Percentiles rank a stretch among this genome's conserved stretches.
Conservation (phyloP, 305 asterid genomes). For the Fraxinus sp. region DNA sequence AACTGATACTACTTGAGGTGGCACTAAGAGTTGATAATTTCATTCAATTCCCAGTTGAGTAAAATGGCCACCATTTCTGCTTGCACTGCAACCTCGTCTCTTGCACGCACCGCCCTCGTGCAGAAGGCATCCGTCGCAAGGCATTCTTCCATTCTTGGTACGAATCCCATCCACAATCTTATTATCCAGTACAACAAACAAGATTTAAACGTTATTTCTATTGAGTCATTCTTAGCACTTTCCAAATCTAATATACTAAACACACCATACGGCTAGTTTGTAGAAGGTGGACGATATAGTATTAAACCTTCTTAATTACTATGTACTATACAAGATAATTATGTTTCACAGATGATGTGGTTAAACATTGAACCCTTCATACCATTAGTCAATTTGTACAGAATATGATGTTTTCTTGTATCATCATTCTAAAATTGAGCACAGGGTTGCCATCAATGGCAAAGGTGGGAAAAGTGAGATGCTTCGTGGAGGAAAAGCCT, state of each 20-base stretch:
- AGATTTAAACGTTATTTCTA: not conserved
- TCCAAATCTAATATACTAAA: not conserved
- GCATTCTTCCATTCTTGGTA: conserved; percentile 52
- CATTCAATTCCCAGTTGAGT: conserved; percentile 9
- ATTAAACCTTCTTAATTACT: not conserved
- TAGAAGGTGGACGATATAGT: not conserved
- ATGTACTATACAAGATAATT: not conserved
- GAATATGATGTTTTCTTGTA: not conserved
- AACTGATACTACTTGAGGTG: conserved; percentile 9
- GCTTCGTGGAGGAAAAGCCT: conserved; percentile 55
- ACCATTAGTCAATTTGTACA: not conserved
- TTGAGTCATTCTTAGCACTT: not conserved
- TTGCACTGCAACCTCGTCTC: conserved; percentile 46
- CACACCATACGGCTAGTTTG: not conserved
- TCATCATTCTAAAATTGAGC: not conserved
- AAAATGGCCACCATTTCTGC: conserved; percentile 68
- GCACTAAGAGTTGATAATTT: conserved; percentile 16
- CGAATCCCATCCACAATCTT: not conserved
- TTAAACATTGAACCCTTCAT: not conserved
- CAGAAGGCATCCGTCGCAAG: conserved; percentile 42
- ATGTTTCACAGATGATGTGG: not conserved
- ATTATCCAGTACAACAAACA: not conserved
- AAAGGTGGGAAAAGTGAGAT: conserved; percentile 58
- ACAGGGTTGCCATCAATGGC: conserved; percentile 63
- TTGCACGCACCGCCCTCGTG: conserved; percentile 55